Percentiles rank a stretch among this genome's conserved stretches.
These are phyloP conservation scores for Pestalotiopsis sp. DNA, from an alignment of 2,329 filamentous ascomycete genomes.

Conservation along the genomic window DNA sequence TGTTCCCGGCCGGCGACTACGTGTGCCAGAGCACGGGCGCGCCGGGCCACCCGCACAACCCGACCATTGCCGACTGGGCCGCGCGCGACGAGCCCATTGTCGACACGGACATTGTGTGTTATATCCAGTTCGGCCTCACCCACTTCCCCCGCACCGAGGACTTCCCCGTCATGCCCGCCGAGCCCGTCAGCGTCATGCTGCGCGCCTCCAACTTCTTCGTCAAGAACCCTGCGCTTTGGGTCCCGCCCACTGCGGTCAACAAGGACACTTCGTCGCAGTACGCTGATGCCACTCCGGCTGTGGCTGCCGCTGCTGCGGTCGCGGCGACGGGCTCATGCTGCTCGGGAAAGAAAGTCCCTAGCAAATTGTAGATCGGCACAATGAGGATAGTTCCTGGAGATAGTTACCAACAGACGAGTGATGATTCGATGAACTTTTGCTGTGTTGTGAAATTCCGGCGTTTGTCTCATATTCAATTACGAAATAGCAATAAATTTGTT, in stretches of 20 bases:
- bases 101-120: constrained; percentile 60
- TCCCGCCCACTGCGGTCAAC: constrained; percentile 12
- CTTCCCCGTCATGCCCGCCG: constrained; percentile 39
- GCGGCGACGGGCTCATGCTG: not conserved
- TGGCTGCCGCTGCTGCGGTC: not conserved
- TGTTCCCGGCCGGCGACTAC: constrained; percentile 54
- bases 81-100: constrained; percentile 55
- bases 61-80: constrained; percentile 44
- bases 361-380: not conserved
- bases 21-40: constrained; percentile 55
- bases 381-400: not conserved
- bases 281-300: not conserved
- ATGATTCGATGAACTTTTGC: no score
- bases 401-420: no score
- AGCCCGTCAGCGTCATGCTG: constrained; percentile 19
- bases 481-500: no score
- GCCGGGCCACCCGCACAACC: constrained; percentile 43
- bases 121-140: constrained; percentile 49
- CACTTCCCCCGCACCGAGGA: constrained; percentile 59
- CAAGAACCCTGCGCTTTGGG: constrained; percentile 18
- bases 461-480: not conserved
- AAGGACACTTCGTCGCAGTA: constrained; percentile 12
- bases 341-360: not conserved
- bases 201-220: constrained; percentile 18
- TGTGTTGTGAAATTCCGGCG: no score